Conservation (phyloP, 2,329 filamentous ascomycete genomes). For the Emergomyces pasteurianus region DNA sequence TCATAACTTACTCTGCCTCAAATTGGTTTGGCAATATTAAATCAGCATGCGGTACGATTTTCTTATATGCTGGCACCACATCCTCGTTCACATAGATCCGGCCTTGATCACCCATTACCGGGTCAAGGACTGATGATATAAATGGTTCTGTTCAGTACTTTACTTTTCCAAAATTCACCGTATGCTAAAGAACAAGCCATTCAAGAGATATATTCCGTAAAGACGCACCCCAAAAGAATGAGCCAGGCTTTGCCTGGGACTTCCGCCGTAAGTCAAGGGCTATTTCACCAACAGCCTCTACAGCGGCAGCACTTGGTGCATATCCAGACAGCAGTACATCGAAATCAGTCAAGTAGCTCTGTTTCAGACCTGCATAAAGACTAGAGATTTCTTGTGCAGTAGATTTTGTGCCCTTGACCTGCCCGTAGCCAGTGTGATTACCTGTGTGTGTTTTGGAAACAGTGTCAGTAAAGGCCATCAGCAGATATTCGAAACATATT, state of each 20-base stretch:
- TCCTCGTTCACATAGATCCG: conserved; percentile 83
- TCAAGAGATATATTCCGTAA: neutral
- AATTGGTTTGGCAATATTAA: conserved; percentile 94
- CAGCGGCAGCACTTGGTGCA: conserved; percentile 73
- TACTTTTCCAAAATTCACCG: neutral
- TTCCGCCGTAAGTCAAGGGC: conserved; percentile 65
- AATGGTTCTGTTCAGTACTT: neutral
- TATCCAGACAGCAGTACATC: conserved; percentile 94
- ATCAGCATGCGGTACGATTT: conserved; percentile 67
- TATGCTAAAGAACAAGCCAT: neutral
- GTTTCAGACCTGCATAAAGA: conserved; percentile 71
- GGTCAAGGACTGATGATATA: conserved; percentile 61
- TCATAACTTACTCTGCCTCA: conserved; percentile 66
- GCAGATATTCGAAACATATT: neutral
- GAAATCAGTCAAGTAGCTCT: conserved; percentile 77
- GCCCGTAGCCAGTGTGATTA: conserved; percentile 88
- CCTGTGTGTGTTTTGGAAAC: conserved; percentile 41
- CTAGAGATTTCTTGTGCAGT: conserved; percentile 72
- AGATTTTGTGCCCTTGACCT: conserved; percentile 73
- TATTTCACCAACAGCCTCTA: conserved; percentile 74
- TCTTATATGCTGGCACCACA: conserved; percentile 82
- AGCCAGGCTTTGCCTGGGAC: conserved; percentile 50
- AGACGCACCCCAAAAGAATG: conserved; percentile 71
- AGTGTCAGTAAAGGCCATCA: neutral
- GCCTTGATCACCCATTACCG: conserved; percentile 96